phyloP scores from a whole-genome alignment of 176 grass and related monocot genomes.

The Musa itinerans region DNA sequence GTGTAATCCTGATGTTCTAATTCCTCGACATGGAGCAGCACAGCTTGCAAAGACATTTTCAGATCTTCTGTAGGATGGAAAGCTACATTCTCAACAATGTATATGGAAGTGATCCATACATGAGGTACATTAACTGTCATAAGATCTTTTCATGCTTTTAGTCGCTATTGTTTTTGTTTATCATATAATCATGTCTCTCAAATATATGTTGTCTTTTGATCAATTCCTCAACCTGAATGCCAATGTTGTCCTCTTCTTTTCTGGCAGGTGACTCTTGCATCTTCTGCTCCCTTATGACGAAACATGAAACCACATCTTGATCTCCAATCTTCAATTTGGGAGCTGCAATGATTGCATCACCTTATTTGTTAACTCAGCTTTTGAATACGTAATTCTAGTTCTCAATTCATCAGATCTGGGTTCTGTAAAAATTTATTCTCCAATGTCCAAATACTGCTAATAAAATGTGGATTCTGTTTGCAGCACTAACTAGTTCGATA shows the following conservation, averaged over 20 bases:
- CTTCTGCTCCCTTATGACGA: background rate
- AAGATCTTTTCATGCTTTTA: background rate
- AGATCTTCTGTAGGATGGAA: conserved; percentile 33
- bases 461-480: background rate
- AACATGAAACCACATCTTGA: too few species aligned
- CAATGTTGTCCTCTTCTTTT: background rate
- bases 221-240: background rate
- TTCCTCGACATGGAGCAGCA: conserved; percentile 52
- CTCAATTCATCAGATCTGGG: background rate
- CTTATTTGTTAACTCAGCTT: background rate
- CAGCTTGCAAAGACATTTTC: conserved; percentile 52
- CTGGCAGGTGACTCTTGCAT: background rate
- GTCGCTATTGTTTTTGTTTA: too few species aligned
- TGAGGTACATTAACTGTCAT: background rate
- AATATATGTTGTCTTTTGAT: background rate
- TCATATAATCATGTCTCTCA: too few species aligned
- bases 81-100: conserved; percentile 57
- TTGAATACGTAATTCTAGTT: background rate
- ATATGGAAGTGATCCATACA: conserved; percentile 50
- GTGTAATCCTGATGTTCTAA: conserved; percentile 66
- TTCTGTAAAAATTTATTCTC: background rate
- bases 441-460: background rate
- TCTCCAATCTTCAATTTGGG: too few species aligned
- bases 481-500: background rate
- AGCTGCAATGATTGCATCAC: too few species aligned